These are phyloP conservation scores for Fomitiporia mediterranea DNA, from an alignment of 1,284 basidiomycete genomes.

Conservation along the genomic window DNA sequence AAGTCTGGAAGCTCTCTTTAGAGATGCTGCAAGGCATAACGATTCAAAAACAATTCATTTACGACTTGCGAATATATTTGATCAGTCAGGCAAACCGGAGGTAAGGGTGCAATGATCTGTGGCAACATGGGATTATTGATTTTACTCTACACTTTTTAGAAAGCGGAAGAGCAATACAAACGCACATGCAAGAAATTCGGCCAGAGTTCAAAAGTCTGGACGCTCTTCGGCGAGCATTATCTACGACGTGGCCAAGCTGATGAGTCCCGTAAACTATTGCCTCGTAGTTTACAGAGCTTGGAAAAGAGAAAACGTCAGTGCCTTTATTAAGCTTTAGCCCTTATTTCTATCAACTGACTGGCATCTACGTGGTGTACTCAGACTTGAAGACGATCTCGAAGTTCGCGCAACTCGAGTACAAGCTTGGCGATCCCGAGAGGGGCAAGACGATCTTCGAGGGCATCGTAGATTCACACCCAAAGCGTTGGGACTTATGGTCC, in stretches of 20 bases:
- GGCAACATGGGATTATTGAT: background rate
- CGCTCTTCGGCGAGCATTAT: slow-evolving; percentile 78
- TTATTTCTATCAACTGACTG: background rate
- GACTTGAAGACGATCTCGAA: slow-evolving; percentile 93
- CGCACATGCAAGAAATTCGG: slow-evolving; percentile 91
- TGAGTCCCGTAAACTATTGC: slow-evolving; percentile 82
- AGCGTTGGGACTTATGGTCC: slow-evolving; percentile 94
- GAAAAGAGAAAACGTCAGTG: slow-evolving; percentile 89
- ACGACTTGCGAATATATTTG: slow-evolving; percentile 80
- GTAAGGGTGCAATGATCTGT: slow-evolving; percentile 35
- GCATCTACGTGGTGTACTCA: slow-evolving; percentile 29
- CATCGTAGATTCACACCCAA: slow-evolving; percentile 90
- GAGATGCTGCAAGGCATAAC: slow-evolving; percentile 86
- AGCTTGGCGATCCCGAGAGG: slow-evolving; percentile 88
- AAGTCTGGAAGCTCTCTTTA: slow-evolving; percentile 75
- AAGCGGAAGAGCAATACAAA: slow-evolving; percentile 83
- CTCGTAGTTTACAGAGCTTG: slow-evolving; percentile 87
- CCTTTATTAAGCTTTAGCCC: background rate
- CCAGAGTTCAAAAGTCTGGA: slow-evolving; percentile 89
- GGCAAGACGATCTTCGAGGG: slow-evolving; percentile 97
- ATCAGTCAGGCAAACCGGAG: slow-evolving; percentile 77
- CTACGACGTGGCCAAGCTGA: slow-evolving; percentile 71
- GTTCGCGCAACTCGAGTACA: slow-evolving; percentile 95
- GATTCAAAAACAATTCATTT: slow-evolving; percentile 90
- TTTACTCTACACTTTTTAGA: slow-evolving; percentile 50